These are phyloP conservation scores for Halteria grandinella DNA, from an alignment of 73 alveolate species.

Conservation along the genomic window DNA sequence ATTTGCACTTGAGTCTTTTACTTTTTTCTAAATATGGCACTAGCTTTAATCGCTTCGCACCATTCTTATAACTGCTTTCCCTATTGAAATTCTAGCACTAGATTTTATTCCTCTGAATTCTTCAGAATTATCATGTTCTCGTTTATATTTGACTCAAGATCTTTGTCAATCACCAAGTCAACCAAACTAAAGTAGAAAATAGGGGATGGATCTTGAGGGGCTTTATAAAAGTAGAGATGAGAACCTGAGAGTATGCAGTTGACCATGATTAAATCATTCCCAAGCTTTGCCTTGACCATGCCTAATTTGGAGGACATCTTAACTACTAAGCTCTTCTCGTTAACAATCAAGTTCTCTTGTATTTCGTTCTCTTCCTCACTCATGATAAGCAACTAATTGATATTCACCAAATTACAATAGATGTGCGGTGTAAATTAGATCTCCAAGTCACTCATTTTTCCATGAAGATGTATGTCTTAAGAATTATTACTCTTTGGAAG, in stretches of 20 bases:
- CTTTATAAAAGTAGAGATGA: conserved; percentile 60
- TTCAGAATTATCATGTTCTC: no score
- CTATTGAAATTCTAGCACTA: no score
- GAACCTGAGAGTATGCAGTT: conserved; percentile 58
- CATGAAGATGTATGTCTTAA: no score
- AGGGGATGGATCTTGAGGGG: conserved; percentile 41
- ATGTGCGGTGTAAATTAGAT: conserved; percentile 39
- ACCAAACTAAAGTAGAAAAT: no score
- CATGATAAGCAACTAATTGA: neutral
- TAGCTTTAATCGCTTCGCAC: conserved; percentile 30
- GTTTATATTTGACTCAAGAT: no score
- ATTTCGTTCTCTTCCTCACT: neutral
- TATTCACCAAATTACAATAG: conserved; percentile 27
- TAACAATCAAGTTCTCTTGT: conserved; percentile 11
- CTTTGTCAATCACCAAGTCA: no score
- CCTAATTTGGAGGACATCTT: conserved; percentile 53
- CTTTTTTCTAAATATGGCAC: no score
- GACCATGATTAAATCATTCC: no score
- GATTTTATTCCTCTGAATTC: no score
- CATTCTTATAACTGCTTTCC: conserved; percentile 18
- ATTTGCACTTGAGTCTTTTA: no score
- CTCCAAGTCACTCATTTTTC: conserved; percentile 25
- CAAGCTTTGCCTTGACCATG: conserved; percentile 36
- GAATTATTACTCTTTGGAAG: no score
- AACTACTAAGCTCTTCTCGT: conserved; percentile 42